Conservation (phyloP, 345 rosid genomes). For the Bruguiera gymnorhiza region DNA sequence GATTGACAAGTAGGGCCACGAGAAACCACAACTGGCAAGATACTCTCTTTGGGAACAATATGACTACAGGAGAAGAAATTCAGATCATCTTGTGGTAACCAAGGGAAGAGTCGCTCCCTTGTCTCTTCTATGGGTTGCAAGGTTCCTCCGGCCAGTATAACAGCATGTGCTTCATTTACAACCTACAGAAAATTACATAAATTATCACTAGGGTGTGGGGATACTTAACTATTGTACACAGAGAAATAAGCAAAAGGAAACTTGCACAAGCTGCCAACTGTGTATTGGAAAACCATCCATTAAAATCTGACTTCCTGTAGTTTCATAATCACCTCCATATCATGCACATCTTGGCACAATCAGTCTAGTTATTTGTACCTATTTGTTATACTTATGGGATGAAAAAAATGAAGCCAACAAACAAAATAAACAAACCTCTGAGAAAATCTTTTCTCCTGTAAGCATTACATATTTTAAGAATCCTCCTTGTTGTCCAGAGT, state of each 20-base stretch:
- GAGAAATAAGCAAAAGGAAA: neutral
- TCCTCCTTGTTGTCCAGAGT: conserved; percentile 52
- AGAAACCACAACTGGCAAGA: conserved; percentile 76
- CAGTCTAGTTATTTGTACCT: neutral
- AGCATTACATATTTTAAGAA: conserved; percentile 85
- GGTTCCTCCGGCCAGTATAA: conserved; percentile 90
- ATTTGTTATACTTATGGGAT: neutral
- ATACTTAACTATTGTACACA: neutral
- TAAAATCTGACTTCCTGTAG: neutral
- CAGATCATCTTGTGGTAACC: conserved; percentile 60
- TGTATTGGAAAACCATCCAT: neutral
- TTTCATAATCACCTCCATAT: too few relatives aligned
- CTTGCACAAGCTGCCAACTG: neutral
- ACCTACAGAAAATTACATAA: conserved; percentile 44
- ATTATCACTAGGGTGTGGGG: conserved; percentile 1
- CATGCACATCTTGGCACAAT: too few relatives aligned
- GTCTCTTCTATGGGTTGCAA: conserved; percentile 95
- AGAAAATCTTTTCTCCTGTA: conserved; percentile 78
- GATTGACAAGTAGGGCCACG: conserved; percentile 74
- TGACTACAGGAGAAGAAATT: conserved; percentile 88
- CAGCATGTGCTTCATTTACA: conserved; percentile 76
- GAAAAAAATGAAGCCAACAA: neutral
- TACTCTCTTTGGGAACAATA: conserved; percentile 77
- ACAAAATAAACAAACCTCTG: conserved; percentile 56
- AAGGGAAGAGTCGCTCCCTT: conserved; percentile 85